Conservation (phyloP, 768 basidiomycete genomes). For the Boletus barrowsii region DNA sequence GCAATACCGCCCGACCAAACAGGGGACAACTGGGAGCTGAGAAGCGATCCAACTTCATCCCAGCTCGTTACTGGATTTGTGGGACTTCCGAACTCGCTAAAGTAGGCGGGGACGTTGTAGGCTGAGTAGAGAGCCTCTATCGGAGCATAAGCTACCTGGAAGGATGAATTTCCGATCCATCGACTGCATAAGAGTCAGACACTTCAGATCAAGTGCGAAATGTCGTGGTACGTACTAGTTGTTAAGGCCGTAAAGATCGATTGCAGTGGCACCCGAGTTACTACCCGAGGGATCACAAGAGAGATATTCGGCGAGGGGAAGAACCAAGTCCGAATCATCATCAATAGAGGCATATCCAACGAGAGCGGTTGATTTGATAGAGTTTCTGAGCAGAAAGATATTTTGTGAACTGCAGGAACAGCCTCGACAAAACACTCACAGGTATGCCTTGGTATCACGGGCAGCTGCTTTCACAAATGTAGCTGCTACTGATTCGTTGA, state of each 20-base stretch:
- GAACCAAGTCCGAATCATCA: conserved; percentile 58
- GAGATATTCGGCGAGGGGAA: conserved; percentile 72
- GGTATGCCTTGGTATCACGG: conserved; percentile 81
- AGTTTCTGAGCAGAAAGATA: conserved; percentile 40
- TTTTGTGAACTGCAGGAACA: not conserved
- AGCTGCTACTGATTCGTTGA: conserved; percentile 56
- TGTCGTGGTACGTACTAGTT: conserved; percentile 58
- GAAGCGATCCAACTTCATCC: conserved; percentile 75
- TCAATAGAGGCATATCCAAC: conserved; percentile 88
- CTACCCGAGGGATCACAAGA: conserved; percentile 61
- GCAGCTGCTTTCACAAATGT: conserved; percentile 90
- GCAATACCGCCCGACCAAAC: conserved; percentile 90
- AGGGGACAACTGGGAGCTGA: conserved; percentile 66
- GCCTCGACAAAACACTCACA: conserved; percentile 44
- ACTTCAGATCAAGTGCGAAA: not conserved
- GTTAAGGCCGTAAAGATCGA: conserved; percentile 88
- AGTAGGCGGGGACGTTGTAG: conserved; percentile 82
- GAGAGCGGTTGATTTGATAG: conserved; percentile 60
- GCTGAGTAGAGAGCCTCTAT: conserved; percentile 53
- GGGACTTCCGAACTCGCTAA: conserved; percentile 85
- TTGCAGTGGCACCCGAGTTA: conserved; percentile 57
- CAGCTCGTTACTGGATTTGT: conserved; percentile 61
- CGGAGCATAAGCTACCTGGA: conserved; percentile 52
- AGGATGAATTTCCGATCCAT: conserved; percentile 75
- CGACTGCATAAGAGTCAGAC: conserved; percentile 44